Conservation (phyloP, 164 flowering plant genomes). For the Tinospora cordifolia region DNA sequence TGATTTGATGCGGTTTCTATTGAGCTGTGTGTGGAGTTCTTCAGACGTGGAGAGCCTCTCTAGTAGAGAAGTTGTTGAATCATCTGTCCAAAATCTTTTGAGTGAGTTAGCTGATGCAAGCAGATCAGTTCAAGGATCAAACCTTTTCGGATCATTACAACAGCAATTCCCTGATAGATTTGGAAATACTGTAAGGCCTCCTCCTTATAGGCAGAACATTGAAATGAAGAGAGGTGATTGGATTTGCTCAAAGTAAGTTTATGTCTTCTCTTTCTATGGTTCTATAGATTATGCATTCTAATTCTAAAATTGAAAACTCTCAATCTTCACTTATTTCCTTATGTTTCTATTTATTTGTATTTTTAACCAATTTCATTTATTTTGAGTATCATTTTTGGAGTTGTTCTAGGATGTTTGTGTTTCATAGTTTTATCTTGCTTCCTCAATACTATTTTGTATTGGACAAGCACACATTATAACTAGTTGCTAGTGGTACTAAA, state of each 20-base stretch:
- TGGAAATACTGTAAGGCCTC: constrained; percentile 27
- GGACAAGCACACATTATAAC: background rate
- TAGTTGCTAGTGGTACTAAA: background rate
- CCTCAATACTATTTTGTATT: background rate
- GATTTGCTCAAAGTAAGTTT: constrained; percentile 66
- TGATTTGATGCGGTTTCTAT: constrained; percentile 68
- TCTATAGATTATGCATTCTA: background rate
- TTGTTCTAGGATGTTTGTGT: background rate
- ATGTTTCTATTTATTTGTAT: no score
- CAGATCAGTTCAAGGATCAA: constrained; percentile 14
- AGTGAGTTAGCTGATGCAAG: constrained; percentile 39
- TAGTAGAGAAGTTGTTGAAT: constrained; percentile 44
- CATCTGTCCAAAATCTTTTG: constrained; percentile 64
- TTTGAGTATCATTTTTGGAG: background rate
- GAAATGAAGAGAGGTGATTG: constrained; percentile 87
- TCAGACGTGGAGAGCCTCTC: constrained; percentile 23
- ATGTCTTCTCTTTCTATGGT: background rate
- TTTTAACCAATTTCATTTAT: background rate
- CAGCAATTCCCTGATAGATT: constrained; percentile 32
- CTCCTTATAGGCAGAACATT: constrained; percentile 33
- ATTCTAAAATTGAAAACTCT: background rate
- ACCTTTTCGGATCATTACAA: constrained; percentile 25
- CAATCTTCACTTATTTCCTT: background rate
- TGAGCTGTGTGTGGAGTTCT: constrained; percentile 56
- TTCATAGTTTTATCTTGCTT: background rate